Conservation (phyloP, 345 rosid species). For the Populus alba region DNA sequence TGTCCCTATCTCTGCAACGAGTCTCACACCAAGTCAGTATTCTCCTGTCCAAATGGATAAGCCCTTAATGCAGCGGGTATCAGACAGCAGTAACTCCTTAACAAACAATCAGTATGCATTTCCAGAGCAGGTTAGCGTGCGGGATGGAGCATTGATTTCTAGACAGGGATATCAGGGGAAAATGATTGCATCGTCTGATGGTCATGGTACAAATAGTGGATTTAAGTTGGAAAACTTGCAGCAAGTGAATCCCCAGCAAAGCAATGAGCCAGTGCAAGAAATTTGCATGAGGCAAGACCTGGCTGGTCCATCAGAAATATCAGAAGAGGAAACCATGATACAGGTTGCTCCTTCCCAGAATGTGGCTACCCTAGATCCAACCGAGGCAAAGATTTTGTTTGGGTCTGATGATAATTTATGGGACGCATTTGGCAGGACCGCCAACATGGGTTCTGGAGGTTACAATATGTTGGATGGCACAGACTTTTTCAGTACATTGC, state of each 20-base stretch:
- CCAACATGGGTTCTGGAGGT: conserved; percentile 43
- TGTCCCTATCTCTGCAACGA: conserved; percentile 43
- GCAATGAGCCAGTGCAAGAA: conserved; percentile 30
- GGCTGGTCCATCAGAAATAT: conserved; percentile 38
- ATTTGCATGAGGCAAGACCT: conserved; percentile 43
- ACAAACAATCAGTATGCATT: conserved; percentile 32
- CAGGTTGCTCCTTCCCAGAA: conserved; percentile 35
- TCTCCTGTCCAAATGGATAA: conserved; percentile 27
- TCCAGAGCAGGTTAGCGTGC: conserved; percentile 25
- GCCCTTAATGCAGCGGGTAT: conserved; percentile 27
- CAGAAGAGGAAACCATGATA: conserved; percentile 22
- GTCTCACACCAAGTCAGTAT: conserved; percentile 23
- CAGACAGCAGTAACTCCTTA: conserved; percentile 35
- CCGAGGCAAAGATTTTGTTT: conserved; percentile 80
- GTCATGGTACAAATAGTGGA: conserved; percentile 38
- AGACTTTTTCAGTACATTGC: conserved; percentile 45
- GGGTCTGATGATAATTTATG: conserved; percentile 74
- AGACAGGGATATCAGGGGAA: conserved; percentile 43
- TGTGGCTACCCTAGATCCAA: conserved; percentile 70
- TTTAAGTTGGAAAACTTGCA: conserved; percentile 30
- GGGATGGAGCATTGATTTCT: conserved; percentile 36
- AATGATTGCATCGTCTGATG: conserved; percentile 34
- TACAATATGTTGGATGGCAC: conserved; percentile 38
- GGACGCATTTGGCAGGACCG: conserved; percentile 66
- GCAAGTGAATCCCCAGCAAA: conserved; percentile 28